Conservation (phyloP, 2,329 filamentous ascomycete species). For the Neonectria neomacrospora region DNA sequence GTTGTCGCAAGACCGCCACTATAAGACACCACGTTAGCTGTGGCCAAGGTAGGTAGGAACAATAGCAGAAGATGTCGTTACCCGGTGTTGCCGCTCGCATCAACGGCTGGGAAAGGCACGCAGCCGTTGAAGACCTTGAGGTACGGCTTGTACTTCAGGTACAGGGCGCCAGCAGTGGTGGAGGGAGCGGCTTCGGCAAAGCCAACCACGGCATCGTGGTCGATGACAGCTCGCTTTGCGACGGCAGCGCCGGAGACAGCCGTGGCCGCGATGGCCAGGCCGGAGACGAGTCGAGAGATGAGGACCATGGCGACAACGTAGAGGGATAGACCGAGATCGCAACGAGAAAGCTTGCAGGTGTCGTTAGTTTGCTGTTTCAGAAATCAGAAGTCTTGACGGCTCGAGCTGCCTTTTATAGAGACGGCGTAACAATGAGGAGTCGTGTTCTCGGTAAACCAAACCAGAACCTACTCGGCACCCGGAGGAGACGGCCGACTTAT, state of each 20-base stretch:
- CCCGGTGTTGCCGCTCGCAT: constrained; percentile 64
- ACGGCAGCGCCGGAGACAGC: constrained; percentile 41
- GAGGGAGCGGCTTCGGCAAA: constrained; percentile 48
- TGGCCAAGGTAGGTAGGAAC: neutral
- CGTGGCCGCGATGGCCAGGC: constrained; percentile 33
- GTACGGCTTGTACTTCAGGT: constrained; percentile 51
- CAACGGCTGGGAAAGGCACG: constrained; percentile 71
- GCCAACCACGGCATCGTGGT: constrained; percentile 48
- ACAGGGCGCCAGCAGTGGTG: constrained; percentile 43
- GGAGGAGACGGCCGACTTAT: constrained; percentile 22
- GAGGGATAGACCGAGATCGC: neutral
- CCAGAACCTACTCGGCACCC: constrained; percentile 5
- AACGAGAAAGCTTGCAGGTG: neutral
- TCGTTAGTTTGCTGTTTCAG: neutral
- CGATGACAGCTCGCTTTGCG: constrained; percentile 44
- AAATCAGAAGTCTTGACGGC: neutral
- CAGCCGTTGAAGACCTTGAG: constrained; percentile 66
- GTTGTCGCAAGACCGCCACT: constrained; percentile 50
- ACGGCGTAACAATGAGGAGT: neutral
- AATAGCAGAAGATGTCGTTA: constrained; percentile 6
- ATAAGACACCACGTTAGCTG: neutral
- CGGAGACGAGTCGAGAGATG: constrained; percentile 34
- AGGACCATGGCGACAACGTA: constrained; percentile 34
- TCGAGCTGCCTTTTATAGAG: constrained; percentile 11
- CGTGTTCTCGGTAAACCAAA: constrained; percentile 20